Base-by-base conservation (phyloP, 1,284 basidiomycete genomes). In the Ganoderma lucidum region DNA sequence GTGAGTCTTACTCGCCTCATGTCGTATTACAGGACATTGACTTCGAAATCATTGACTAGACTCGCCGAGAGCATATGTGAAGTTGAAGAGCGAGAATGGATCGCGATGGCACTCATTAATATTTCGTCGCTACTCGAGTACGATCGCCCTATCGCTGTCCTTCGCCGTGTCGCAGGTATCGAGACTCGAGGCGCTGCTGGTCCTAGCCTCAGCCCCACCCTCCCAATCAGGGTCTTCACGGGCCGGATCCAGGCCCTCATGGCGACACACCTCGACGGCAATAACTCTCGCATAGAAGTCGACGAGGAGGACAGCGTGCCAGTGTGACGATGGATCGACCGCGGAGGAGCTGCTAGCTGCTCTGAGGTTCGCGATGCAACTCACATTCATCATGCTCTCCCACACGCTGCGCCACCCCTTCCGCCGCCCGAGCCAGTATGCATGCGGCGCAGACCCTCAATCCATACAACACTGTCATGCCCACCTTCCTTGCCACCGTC, bases 21-120 rank as follows among this genome's bases (percentile, higher is more conserved):
- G 30, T 6, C 53, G 30, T 15, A 48, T n/a, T 58, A 0, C 37
- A 5, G 30, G 23, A 15, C 5, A 45, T 41, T 68, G 23, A 67
- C 53, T 44, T 58, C 55, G 12, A 66, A 41, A 23, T 44, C 44
- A 37, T 14, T 58, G 28, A 55, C 32, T 71, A 96, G 96, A 72
- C 88, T 98, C 6, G 94, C 94, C 1, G 96, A 98, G 76, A 86
- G 89, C 65, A 96, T 98, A 77, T 95, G 23, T 23, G 23, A 72
- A 53, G 87, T 89, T 2, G 89, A 94, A 64, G 95, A 96, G 78
- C 90, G 93, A 30, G 94, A 96, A 71, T 99, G 97, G 97, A 93
- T 95, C 75, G 96, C 97, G 92, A 97, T 99, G 93, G 96, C 89
- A 0, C 84, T 92, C 44, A 85, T 95, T 76, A 98, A 97, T 79